phyloP scores from a whole-genome alignment of 805 yeast species.

The Wickerhamiella sorbophila region DNA sequence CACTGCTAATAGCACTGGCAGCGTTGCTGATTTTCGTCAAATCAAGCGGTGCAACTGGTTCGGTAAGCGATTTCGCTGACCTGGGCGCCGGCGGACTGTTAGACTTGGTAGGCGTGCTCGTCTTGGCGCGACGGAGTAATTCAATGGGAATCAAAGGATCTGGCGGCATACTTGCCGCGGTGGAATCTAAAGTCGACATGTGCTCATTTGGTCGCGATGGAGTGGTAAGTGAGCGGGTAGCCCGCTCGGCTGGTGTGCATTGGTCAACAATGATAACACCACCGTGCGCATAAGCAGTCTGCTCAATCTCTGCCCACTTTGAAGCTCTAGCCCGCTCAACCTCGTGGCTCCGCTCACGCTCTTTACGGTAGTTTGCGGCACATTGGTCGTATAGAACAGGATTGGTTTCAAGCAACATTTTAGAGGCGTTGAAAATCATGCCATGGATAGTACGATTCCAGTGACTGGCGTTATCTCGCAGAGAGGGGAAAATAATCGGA shows the following conservation, averaged over 20 bases:
- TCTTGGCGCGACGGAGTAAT: neutral
- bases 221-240: neutral
- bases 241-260: constrained; percentile 1
- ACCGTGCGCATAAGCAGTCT: neutral
- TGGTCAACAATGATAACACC: neutral
- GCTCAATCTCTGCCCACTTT: constrained; percentile 33
- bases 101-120: neutral
- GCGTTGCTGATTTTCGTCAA: neutral
- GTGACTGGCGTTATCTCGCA: constrained; percentile 66
- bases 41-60: neutral
- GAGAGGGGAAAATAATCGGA: constrained; percentile 81
- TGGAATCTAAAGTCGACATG: neutral
- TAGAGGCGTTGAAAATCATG: constrained; percentile 79
- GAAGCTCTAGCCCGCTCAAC: constrained; percentile 40
- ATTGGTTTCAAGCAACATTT: constrained; percentile 83
- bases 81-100: neutral
- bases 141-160: constrained; percentile 1
- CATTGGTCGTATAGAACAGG: constrained; percentile 87
- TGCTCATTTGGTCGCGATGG: neutral
- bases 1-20: neutral
- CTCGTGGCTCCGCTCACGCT: constrained; percentile 56
- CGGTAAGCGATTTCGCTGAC: neutral
- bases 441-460: constrained; percentile 94
- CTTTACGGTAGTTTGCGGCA: constrained; percentile 70
- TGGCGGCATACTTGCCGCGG: constrained; percentile 2